Percentiles rank a stretch among this genome's conserved stretches.
Conservation (phyloP, 2,329 filamentous ascomycete species). For the Xylaria sp. region DNA sequence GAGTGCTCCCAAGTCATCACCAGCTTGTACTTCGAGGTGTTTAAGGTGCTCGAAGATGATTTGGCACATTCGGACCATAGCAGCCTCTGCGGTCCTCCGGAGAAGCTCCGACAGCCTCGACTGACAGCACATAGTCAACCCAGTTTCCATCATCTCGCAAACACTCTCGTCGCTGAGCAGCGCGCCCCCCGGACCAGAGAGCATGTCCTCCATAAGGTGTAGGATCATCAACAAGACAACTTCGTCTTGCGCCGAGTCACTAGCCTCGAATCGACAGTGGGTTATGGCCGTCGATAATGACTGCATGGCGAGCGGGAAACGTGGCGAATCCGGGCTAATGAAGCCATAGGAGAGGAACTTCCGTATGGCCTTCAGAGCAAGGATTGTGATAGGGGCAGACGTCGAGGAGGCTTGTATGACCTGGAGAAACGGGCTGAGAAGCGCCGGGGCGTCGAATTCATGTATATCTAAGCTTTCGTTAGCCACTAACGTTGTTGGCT, state of each 20-base stretch:
- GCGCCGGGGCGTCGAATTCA: conserved; percentile 86
- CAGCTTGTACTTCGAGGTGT: conserved; percentile 81
- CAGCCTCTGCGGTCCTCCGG: conserved; percentile 90
- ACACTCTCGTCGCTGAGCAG: conserved; percentile 98
- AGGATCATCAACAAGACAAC: conserved; percentile 94
- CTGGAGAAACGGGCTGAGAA: conserved; percentile 93
- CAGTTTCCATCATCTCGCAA: conserved; percentile 99
- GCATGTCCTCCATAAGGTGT: conserved; percentile 98
- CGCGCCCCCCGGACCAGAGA: conserved; percentile 90
- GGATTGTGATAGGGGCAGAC: conserved; percentile 93
- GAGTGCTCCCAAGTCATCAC: conserved; percentile 72
- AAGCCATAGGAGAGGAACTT: conserved; percentile 98
- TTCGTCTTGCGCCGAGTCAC: conserved; percentile 93
- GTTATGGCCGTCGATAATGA: conserved; percentile 93
- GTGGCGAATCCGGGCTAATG: conserved; percentile 83
- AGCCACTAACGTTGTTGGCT: conserved; percentile 36
- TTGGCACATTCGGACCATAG: conserved; percentile 99
- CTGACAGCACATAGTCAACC: conserved; percentile 96
- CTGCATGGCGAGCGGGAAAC: conserved; percentile 92
- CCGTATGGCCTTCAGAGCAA: conserved; percentile 91
- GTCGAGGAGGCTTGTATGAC: conserved; percentile 97
- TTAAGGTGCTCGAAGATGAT: conserved; percentile 96
- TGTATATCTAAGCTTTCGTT: conserved; percentile 74
- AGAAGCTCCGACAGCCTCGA: conserved; percentile 90
- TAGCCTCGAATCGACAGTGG: conserved; percentile 97